Percentiles rank a stretch among this genome's conserved stretches.
Evolutionary conservation across 2,329 filamentous ascomycete genomes (phyloP).

Genomic region (Fusarium irregulare): DNA sequence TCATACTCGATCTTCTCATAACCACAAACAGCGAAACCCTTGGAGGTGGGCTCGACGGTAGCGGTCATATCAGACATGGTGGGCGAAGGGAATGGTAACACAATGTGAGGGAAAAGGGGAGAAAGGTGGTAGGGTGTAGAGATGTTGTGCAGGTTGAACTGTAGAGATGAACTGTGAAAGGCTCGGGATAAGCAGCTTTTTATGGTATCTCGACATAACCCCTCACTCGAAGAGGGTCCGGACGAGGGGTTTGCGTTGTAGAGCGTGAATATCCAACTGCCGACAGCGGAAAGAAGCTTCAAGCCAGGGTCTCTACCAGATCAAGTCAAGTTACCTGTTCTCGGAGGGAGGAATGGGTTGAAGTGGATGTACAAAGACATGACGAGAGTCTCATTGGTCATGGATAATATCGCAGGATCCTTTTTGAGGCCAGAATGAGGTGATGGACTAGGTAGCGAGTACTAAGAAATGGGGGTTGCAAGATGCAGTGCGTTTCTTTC

Average conservation of each 20-base stretch:
- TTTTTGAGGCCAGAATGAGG: conserved; percentile 23
- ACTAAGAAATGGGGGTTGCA: neutral
- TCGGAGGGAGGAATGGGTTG: neutral
- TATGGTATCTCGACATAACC: conserved; percentile 12
- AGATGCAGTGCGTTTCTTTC: neutral
- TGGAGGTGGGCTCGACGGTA: conserved; percentile 69
- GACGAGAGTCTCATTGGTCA: neutral
- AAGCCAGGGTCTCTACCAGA: conserved; percentile 10
- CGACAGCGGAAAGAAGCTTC: conserved; percentile 12
- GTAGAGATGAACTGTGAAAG: neutral
- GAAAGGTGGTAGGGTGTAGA: conserved; percentile 6
- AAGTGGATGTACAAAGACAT: conserved; percentile 10
- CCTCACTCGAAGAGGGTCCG: neutral
- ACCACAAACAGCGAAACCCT: conserved; percentile 76
- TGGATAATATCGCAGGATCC: neutral
- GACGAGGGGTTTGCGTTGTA: neutral
- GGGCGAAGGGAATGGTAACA: conserved; percentile 15
- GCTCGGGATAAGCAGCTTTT: conserved; percentile 25
- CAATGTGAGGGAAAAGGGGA: neutral
- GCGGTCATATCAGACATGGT: conserved; percentile 78
- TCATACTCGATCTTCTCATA: conserved; percentile 83
- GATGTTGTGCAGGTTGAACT: conserved; percentile 18
- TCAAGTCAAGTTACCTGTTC: conserved; percentile 4
- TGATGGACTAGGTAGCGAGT: conserved; percentile 3
- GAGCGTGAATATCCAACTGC: conserved; percentile 20